A percentile compares a stretch with the other conserved stretches of the same genome.
phyloP scores from a whole-genome alignment of 2,329 filamentous ascomycete species.

The Epichloe bromicola region DNA sequence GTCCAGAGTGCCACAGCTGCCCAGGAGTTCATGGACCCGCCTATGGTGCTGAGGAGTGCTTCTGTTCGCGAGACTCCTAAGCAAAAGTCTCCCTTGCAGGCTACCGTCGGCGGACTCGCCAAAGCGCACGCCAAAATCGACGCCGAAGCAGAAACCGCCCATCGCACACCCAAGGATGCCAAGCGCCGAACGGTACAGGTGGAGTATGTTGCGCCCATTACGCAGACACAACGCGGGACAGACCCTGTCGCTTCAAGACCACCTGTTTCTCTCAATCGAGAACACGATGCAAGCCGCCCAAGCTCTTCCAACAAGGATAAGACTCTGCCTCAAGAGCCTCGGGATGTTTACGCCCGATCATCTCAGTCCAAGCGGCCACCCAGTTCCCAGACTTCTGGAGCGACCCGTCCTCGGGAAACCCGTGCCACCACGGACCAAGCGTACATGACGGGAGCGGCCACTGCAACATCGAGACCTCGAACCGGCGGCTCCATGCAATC shows the following conservation, averaged over 20 bases:
- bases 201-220: constrained; percentile 88
- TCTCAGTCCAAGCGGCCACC: constrained; percentile 29
- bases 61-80: constrained; percentile 84
- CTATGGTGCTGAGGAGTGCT: constrained; percentile 65
- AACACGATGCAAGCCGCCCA: constrained; percentile 25
- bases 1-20: constrained; percentile 68
- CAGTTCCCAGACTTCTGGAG: constrained; percentile 28
- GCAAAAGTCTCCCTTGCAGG: constrained; percentile 38
- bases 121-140: constrained; percentile 67
- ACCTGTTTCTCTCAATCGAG: constrained; percentile 21
- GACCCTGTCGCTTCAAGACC: constrained; percentile 14
- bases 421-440: constrained; percentile 28
- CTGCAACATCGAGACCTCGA: constrained; percentile 45
- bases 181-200: constrained; percentile 94
- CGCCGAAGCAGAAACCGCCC: constrained; percentile 41
- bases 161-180: constrained; percentile 63
- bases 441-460: constrained; percentile 30
- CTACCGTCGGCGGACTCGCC: constrained; percentile 47
- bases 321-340: constrained; percentile 45
- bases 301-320: constrained; percentile 35
- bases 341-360: constrained; percentile 29
- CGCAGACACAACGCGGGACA: constrained; percentile 63
- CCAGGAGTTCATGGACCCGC: constrained; percentile 42
- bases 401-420: constrained; percentile 16
- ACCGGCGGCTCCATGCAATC: constrained; percentile 74